phyloP scores from a whole-genome alignment of 163 green algal species.

The Scenedesmus sp. region DNA sequence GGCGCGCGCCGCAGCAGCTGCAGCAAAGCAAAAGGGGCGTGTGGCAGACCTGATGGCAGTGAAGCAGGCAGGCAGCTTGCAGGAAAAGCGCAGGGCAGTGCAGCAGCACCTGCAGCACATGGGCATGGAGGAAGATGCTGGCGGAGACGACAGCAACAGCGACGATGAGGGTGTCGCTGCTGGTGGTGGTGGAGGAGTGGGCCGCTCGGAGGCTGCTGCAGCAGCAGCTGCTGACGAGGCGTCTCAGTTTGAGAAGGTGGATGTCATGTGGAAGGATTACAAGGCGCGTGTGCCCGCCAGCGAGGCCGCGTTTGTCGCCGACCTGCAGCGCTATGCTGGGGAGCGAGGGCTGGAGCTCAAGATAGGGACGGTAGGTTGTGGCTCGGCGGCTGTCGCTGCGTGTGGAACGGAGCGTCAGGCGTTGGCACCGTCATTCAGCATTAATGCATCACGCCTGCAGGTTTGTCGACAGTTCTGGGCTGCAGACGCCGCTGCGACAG shows the following conservation, averaged over 20 bases:
- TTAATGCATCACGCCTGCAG: too few species aligned
- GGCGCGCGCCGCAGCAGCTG: not conserved
- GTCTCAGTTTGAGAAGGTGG: not conserved
- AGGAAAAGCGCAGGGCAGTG: not conserved
- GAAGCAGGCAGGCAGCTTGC: not conserved
- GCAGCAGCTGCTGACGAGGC: not conserved
- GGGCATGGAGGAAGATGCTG: not conserved
- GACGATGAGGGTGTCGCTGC: not conserved
- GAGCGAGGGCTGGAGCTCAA: not conserved
- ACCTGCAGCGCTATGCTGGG: conserved; percentile 29
- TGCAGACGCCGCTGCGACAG: too few species aligned
- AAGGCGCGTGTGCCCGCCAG: not conserved
- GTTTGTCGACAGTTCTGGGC: too few species aligned
- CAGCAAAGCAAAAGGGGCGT: conserved; percentile 20
- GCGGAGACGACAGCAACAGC: not conserved
- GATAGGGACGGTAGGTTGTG: not conserved
- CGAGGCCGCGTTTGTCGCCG: not conserved
- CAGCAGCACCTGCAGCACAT: conserved; percentile 17
- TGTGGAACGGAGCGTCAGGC: too few species aligned
- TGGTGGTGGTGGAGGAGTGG: not conserved
- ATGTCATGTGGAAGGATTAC: conserved; percentile 6
- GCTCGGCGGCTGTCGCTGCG: too few species aligned
- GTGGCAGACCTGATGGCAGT: not conserved
- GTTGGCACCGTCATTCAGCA: too few species aligned
- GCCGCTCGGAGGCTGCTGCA: not conserved